Evolutionary conservation across 805 yeast genomes (phyloP).

Genomic region (Ogataea siamensis): DNA sequence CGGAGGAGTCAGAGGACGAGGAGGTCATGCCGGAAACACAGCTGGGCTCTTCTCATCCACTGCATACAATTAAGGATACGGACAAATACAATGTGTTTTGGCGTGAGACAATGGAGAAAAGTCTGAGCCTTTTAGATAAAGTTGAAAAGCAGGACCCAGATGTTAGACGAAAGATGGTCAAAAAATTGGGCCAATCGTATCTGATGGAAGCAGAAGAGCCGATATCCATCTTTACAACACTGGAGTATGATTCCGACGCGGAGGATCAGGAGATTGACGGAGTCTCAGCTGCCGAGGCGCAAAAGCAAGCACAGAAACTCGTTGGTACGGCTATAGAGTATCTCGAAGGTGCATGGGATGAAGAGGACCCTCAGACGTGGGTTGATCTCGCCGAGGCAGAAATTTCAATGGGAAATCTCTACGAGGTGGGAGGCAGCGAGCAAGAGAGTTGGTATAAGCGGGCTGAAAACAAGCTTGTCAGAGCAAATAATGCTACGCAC

Average conservation of each 20-base stretch:
- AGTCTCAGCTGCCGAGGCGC: constrained; percentile 42
- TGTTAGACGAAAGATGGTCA: constrained; percentile 35
- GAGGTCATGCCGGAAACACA: constrained; percentile 36
- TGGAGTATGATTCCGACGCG: constrained; percentile 56
- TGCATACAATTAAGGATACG: constrained; percentile 40
- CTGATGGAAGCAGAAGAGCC: constrained; percentile 66
- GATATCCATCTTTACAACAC: constrained; percentile 49
- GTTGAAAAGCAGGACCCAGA: constrained; percentile 15
- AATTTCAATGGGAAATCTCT: constrained; percentile 74
- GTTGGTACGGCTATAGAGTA: constrained; percentile 55
- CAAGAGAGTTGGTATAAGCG: constrained; percentile 64
- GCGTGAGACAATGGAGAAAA: constrained; percentile 43
- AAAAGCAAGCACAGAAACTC: constrained; percentile 44
- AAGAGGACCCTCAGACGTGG: constrained; percentile 77
- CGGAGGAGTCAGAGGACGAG: constrained; percentile 39
- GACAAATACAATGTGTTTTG: constrained; percentile 52
- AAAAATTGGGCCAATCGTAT: constrained; percentile 59
- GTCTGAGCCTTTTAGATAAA: constrained; percentile 34
- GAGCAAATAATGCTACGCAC: constrained; percentile 78
- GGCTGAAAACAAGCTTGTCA: constrained; percentile 66
- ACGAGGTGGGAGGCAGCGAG: constrained; percentile 59
- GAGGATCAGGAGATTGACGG: constrained; percentile 40
- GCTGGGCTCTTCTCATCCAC: constrained; percentile 54
- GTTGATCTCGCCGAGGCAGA: constrained; percentile 83
- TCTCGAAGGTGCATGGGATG: constrained; percentile 58